These are phyloP conservation scores for Podospora anserina DNA, from an alignment of 495 filamentous ascomycete species.

Conservation along the genomic window DNA sequence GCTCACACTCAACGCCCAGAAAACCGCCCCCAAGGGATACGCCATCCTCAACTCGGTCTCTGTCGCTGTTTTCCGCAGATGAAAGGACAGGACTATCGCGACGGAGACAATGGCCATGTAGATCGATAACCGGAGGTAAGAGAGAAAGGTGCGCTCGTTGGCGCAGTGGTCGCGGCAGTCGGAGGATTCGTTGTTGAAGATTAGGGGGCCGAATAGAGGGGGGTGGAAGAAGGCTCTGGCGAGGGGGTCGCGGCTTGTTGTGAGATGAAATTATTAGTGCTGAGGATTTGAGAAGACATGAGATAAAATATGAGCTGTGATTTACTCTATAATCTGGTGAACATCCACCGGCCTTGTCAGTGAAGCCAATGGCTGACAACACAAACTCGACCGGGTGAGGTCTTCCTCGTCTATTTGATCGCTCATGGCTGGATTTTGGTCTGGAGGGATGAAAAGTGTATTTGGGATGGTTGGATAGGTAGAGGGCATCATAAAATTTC, in stretches of 20 bases:
- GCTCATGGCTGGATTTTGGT: neutral
- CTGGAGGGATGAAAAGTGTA: neutral
- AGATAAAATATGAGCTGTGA: neutral
- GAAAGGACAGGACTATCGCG: conserved; percentile 90
- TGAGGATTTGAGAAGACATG: neutral
- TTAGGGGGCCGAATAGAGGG: conserved; percentile 70
- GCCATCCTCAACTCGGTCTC: conserved; percentile 70
- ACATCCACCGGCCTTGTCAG: neutral
- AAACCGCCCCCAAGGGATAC: conserved; percentile 78
- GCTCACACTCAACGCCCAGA: conserved; percentile 76
- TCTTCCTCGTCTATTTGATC: conserved; percentile 12
- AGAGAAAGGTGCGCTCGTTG: conserved; percentile 84
- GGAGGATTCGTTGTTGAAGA: conserved; percentile 83
- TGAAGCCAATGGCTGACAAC: neutral
- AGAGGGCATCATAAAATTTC: conserved; percentile 1
- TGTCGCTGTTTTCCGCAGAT: conserved; percentile 71
- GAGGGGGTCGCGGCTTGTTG: neutral
- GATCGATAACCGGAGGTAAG: conserved; percentile 85
- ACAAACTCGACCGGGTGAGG: neutral
- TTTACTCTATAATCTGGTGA: neutral
- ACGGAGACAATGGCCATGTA: conserved; percentile 87
- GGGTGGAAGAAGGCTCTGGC: conserved; percentile 55
- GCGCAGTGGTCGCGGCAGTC: conserved; percentile 86
- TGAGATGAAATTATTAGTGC: neutral
- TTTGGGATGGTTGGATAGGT: neutral